A percentile compares a stretch with the other conserved stretches of the same genome.
phyloP scores from a whole-genome alignment of 176 grass and related monocot species.

The Eragrostis nindensis region DNA sequence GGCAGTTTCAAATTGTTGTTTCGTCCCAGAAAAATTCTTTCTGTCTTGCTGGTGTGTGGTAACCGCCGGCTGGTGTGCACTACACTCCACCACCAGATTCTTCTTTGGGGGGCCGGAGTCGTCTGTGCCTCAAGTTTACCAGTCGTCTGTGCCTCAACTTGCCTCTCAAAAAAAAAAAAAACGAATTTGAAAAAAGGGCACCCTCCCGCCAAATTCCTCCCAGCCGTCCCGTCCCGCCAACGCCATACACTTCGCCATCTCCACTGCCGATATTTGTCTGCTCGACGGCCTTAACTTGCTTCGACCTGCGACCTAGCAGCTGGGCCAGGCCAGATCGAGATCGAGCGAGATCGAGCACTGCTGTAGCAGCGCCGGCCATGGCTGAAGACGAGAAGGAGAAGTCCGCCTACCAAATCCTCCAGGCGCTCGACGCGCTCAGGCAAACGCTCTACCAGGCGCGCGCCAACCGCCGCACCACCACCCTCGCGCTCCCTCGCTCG shows the following conservation, averaged over 20 bases:
- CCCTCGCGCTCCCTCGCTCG: conserved; percentile 57
- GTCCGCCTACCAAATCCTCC: conserved; percentile 56
- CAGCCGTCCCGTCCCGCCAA: conserved; percentile 32
- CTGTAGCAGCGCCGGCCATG: conserved; percentile 36
- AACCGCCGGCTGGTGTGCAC: background rate
- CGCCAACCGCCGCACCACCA: conserved; percentile 60
- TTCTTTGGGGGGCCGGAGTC: background rate
- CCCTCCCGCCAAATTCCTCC: conserved; percentile 27
- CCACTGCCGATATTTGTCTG: background rate
- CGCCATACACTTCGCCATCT: conserved; percentile 51
- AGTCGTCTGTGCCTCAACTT: background rate
- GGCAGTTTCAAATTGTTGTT: background rate
- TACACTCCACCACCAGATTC: background rate
- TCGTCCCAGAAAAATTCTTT: too few species aligned
- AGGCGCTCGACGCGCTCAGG: conserved; percentile 76
- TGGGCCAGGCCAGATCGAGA: background rate
- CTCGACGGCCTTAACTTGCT: conserved; percentile 8
- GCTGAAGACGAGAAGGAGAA: conserved; percentile 40
- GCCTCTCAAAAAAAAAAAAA: background rate
- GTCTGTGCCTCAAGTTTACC: background rate
- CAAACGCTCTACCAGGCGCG: conserved; percentile 73
- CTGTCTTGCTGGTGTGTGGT: background rate
- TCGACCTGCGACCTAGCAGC: background rate
- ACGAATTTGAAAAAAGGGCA: background rate
- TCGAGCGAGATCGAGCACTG: background rate